Base-by-base conservation (phyloP, 1,284 basidiomycete species). In the Flammula alnicola region DNA sequence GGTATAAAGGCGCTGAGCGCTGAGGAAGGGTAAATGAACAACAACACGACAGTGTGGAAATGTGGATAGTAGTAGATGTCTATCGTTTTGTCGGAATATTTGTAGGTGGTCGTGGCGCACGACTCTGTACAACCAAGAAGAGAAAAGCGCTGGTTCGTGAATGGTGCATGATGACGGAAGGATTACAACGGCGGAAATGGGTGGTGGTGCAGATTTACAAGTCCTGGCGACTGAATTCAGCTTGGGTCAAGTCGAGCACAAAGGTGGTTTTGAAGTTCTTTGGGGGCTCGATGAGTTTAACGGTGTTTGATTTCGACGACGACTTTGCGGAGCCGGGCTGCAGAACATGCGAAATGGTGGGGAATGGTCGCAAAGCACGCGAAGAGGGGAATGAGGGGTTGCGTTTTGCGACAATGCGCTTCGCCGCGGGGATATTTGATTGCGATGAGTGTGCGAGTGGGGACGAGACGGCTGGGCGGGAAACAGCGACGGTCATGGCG, bases 201-300 rank as follows among this genome's bases (percentile, higher is more conserved):
- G n/a, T 20, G 11, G 11, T 14, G 19, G 19, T 29, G 37, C 37
- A n/a, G n/a, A n/a, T n/a, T n/a, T n/a, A n/a, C 33, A 51, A 87
- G 56, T 86, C 85, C 66, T 83, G 83, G 60, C 88, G 74, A 65
- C 87, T 80, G 63, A 92, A 78, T 65, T 92, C 89, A 9, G 81
- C 87, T 63, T 90, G 89, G 1, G 88, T 90, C 52, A 92, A 76
- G 67, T 91, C 80, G 44, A 92, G 79, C 52, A 86, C 74, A 59
- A 91, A 91, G 44, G 81, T 82, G 44, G 76, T 70, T 59, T 79
- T 79, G 67, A 83, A 82, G 65, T 86, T 82, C 59, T 82, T 77
- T 23, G 89, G 86, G 7, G 87, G 85, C 63, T 89, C 78, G 50
- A 92, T 90, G 63, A 90, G 74, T 64, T 91, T 91, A 20, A 83